These are phyloP conservation scores for Neoarthrinium moseri DNA, from an alignment of 2,329 filamentous ascomycete genomes.

Conservation along the genomic window DNA sequence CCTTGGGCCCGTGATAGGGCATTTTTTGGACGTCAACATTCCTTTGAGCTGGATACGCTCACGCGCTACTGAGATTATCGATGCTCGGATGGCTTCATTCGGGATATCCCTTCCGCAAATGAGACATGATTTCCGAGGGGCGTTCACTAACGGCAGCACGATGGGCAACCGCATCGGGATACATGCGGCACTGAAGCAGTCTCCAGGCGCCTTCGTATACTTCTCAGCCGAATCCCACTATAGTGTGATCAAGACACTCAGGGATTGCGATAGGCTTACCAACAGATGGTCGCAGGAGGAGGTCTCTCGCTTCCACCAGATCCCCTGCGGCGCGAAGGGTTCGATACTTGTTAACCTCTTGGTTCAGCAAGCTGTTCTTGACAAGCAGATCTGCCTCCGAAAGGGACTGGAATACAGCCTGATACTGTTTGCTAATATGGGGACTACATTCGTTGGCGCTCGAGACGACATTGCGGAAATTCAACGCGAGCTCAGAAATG, in stretches of 20 bases:
- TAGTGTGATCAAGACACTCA: slow-evolving; percentile 12
- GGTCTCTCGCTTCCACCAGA: slow-evolving; percentile 3
- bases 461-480: no score
- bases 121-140: slow-evolving; percentile 7
- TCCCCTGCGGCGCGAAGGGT: no score
- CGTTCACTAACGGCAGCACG: slow-evolving; percentile 13
- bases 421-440: no score
- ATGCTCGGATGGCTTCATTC: slow-evolving; percentile 5
- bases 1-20: slow-evolving; percentile 11
- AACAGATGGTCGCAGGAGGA: slow-evolving; percentile 9
- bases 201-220: slow-evolving; percentile 11
- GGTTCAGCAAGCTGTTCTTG: no score
- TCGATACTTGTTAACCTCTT: no score
- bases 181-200: slow-evolving; percentile 10
- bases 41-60: slow-evolving; percentile 6
- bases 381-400: no score
- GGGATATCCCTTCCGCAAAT: slow-evolving; percentile 1
- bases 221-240: slow-evolving; percentile 13
- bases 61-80: slow-evolving; percentile 4
- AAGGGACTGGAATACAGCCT: no score
- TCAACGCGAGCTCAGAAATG: no score
- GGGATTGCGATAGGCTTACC: slow-evolving; percentile 11
- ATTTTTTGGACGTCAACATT: slow-evolving; percentile 9
- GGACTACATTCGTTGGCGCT: no score
- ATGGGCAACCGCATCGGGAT: slow-evolving; percentile 15